Base-by-base conservation (phyloP, 208 protist species). In the Crithidia bombi region DNA sequence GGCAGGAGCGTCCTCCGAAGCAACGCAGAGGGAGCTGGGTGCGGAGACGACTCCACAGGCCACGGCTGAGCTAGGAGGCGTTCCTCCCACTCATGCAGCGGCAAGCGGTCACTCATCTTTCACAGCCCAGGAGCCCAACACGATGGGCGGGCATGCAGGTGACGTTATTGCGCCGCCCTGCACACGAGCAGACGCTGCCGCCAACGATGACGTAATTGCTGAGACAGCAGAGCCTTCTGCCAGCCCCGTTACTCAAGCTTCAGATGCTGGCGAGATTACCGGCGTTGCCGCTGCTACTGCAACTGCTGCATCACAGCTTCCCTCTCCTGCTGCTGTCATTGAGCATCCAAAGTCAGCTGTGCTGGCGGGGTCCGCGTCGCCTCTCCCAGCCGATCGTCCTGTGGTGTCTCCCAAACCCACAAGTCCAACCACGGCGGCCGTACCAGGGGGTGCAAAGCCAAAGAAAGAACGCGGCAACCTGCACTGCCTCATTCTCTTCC, bases 401-500 rank as follows among this genome's bases (percentile, higher is more conserved):
- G 65, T 30, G 17, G n/a, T 30, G 38, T n/a, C 46, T 2, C 28
- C 38, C 5, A 54, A 30, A 32, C 6, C 30, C 30, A n/a, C 30
- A 9, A 23, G 35, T 43, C 9, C 17, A 32, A 26, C 19, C 55
- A 32, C 46, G 3, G 36, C 35, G 3, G 21, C 36, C 19, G 44
- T 39, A 26, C 4, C 41, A 28, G 5, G 59, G 15, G 9, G 21
- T 17, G 43, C 36, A 7, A 65, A 43, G 17, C 64, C 63, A 65
- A 78, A 75, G 75, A 85, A 66, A 65, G 71, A 77, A 61, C 59
- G 68, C 3, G 58, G 70, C 47, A 97, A 97, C 56, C 64, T 97
- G 59, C 87, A 97, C 70, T 97, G 92, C 55, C 58, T 97, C 9
- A 92, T 97, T 23, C 86, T 81, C 52, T 96, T 96, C 55, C 86